Percentiles rank a stretch among this genome's conserved stretches.
phyloP scores from a whole-genome alignment of 495 filamentous ascomycete species.

The Copromyces sp. region DNA sequence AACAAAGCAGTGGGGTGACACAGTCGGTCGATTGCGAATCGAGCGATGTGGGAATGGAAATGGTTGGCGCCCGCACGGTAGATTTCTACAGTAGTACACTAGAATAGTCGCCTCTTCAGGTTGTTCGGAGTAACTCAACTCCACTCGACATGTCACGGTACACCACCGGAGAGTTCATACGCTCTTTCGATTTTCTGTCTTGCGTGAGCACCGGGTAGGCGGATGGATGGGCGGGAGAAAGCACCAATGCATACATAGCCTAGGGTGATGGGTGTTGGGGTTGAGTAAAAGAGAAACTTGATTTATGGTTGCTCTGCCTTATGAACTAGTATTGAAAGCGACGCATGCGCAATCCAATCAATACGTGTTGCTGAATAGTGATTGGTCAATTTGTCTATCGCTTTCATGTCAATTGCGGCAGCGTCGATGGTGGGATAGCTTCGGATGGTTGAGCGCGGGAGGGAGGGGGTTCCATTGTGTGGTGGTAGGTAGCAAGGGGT shows the following conservation, averaged over 20 bases:
- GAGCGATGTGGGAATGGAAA: neutral
- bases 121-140: neutral
- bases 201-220: neutral
- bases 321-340: neutral
- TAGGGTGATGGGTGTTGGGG: neutral
- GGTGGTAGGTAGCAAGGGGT: neutral
- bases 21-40: neutral
- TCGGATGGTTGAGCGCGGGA: neutral
- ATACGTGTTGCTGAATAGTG: neutral
- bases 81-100: neutral
- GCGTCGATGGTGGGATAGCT: neutral
- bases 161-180: neutral
- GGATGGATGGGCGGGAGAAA: neutral
- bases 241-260: neutral
- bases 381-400: neutral
- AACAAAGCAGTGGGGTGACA: neutral
- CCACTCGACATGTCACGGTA: neutral
- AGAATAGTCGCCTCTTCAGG: neutral
- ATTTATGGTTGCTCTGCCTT: neutral
- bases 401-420: neutral
- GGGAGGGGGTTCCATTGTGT: neutral
- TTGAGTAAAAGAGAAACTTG: neutral
- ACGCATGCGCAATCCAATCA: neutral
- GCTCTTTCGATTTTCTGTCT: neutral
- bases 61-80: neutral